Percentiles rank a stretch among this genome's conserved stretches.
Evolutionary conservation across 2,329 filamentous ascomycete genomes (phyloP).

Genomic region (Lasiodiplodia sp.): DNA sequence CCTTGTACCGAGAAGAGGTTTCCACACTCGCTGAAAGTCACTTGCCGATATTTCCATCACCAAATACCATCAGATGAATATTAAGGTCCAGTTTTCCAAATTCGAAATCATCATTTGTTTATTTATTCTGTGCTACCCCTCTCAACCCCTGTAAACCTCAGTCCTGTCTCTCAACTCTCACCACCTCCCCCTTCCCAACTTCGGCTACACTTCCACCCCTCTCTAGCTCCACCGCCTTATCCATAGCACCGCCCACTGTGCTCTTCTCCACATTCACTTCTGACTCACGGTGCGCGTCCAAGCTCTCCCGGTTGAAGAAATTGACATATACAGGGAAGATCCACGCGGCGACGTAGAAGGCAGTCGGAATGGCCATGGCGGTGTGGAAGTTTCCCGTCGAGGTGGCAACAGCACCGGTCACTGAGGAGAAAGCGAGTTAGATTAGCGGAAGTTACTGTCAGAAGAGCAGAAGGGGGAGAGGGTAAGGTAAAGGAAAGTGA

Average conservation of each 20-base stretch:
- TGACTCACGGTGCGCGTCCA: constrained; percentile 29
- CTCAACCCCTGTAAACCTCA: not conserved
- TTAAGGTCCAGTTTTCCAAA: not conserved
- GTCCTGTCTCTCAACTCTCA: not conserved
- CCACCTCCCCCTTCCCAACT: constrained; percentile 6
- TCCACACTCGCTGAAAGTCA: too few species aligned
- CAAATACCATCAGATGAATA: too few species aligned
- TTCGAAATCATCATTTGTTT: not conserved
- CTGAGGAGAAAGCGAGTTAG: not conserved
- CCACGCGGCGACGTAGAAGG: constrained; percentile 33
- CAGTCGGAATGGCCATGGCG: constrained; percentile 34
- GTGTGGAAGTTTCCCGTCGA: constrained; percentile 33
- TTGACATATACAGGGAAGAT: constrained; percentile 33
- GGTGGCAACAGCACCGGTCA: constrained; percentile 33
- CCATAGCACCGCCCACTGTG: not conserved
- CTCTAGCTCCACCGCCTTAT: constrained; percentile 18
- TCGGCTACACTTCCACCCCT: not conserved
- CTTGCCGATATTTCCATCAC: too few species aligned
- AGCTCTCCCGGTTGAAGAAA: constrained; percentile 31
- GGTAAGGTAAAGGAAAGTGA: not conserved
- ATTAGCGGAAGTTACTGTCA: not conserved
- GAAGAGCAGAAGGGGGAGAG: not conserved
- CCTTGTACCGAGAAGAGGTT: too few species aligned
- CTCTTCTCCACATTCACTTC: constrained; percentile 29
- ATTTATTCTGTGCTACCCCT: not conserved